phyloP scores from a whole-genome alignment of 352 stramenopile genomes.

The Globisporangium orthogonon region DNA sequence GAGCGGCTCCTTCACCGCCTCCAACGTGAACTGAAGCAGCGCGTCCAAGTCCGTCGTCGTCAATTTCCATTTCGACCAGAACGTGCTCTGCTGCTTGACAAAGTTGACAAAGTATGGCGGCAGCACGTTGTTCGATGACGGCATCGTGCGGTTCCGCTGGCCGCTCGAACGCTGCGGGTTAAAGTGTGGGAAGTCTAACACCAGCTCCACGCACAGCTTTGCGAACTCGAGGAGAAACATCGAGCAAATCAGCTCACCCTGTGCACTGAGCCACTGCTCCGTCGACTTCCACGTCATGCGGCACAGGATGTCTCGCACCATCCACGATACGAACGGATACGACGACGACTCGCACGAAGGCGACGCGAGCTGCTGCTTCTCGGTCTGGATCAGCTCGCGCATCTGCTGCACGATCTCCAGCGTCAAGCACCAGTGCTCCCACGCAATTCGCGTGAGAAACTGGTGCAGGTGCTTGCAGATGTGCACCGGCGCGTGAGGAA shows the following conservation, averaged over 20 bases:
- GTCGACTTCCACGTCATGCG: slow-evolving; percentile 77
- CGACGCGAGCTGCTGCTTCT: slow-evolving; percentile 47
- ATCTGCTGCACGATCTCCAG: slow-evolving; percentile 83
- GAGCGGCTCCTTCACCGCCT: slow-evolving; percentile 54
- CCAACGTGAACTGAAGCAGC: slow-evolving; percentile 49
- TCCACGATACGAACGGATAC: slow-evolving; percentile 80
- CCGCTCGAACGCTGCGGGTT: slow-evolving; percentile 22
- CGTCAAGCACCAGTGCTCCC: slow-evolving; percentile 80
- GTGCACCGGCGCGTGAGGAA: slow-evolving; percentile 65
- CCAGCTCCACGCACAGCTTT: slow-evolving; percentile 70
- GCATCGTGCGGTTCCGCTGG: slow-evolving; percentile 24
- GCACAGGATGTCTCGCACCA: slow-evolving; percentile 76
- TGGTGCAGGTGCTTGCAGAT: slow-evolving; percentile 81
- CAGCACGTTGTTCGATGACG: slow-evolving; percentile 57
- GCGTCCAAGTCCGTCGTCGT: slow-evolving; percentile 42
- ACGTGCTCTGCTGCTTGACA: slow-evolving; percentile 63
- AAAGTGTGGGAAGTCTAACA: slow-evolving; percentile 75
- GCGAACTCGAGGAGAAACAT: slow-evolving; percentile 67
- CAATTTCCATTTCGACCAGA: slow-evolving; percentile 79
- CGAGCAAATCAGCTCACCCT: slow-evolving; percentile 52
- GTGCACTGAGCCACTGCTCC: slow-evolving; percentile 51
- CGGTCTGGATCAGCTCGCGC: slow-evolving; percentile 58
- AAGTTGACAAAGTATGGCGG: slow-evolving; percentile 86
- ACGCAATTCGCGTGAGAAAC: slow-evolving; percentile 71
- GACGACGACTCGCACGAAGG: slow-evolving; percentile 31